These are phyloP conservation scores for Metschnikowia koreensis DNA, from an alignment of 805 yeast genomes.

Conservation along the genomic window DNA sequence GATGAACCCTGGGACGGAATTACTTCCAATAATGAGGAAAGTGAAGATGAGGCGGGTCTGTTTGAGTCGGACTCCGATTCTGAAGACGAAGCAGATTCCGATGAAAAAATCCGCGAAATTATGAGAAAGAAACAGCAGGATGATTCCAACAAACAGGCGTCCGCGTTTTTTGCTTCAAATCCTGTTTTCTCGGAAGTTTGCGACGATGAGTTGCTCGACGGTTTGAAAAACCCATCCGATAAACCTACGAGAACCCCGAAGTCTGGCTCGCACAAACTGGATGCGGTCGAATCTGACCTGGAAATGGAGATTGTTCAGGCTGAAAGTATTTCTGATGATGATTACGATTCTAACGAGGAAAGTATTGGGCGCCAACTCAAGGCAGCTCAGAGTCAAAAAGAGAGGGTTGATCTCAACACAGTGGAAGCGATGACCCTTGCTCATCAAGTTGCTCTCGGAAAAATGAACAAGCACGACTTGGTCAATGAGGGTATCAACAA, in stretches of 20 bases:
- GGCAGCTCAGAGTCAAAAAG: slow-evolving; percentile 48
- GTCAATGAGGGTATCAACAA: slow-evolving; percentile 92
- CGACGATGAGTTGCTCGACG: slow-evolving; percentile 44
- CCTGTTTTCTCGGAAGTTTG: slow-evolving; percentile 39
- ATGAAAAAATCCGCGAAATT: slow-evolving; percentile 56
- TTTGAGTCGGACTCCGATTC: slow-evolving; percentile 50
- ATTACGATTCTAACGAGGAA: slow-evolving; percentile 51
- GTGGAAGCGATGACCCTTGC: slow-evolving; percentile 98
- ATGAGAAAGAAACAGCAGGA: slow-evolving; percentile 44
- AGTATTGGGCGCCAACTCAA: slow-evolving; percentile 31
- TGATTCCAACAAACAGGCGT: slow-evolving; percentile 35
- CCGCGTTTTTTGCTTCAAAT: slow-evolving; percentile 41
- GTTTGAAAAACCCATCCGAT: slow-evolving; percentile 4
- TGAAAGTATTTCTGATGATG: slow-evolving; percentile 28
- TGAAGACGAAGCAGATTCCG: slow-evolving; percentile 58
- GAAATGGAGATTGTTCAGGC: slow-evolving; percentile 46
- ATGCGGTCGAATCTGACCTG: slow-evolving; percentile 30
- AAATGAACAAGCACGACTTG: slow-evolving; percentile 77
- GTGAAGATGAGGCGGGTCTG: slow-evolving; percentile 31
- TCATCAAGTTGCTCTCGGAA: slow-evolving; percentile 90
- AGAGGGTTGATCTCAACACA: slow-evolving; percentile 79
- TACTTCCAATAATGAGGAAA: slow-evolving; percentile 41
- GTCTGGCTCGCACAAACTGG: slow-evolving; percentile 2
- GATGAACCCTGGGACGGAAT: slow-evolving; percentile 83
- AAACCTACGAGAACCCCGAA: slow-evolving; percentile 2